phyloP scores from a whole-genome alignment of 179 eudicot species.

The Amaranthus tricolor region DNA sequence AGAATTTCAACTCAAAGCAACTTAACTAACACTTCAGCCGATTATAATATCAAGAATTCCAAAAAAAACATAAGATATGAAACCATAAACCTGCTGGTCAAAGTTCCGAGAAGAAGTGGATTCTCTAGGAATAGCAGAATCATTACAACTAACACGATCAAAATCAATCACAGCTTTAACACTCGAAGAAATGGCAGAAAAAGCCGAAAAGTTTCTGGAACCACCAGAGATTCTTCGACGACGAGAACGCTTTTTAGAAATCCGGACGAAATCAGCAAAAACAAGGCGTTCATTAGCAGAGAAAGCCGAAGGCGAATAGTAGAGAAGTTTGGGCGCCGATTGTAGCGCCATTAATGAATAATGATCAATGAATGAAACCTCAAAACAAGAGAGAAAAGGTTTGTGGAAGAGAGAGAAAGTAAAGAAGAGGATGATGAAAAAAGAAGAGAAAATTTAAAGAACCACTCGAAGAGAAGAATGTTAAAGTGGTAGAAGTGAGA shows the following conservation, averaged over 20 bases:
- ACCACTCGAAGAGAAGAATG: neutral
- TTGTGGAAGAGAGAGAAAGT: slow-evolving; percentile 28
- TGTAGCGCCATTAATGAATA: slow-evolving; percentile 60
- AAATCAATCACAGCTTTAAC: slow-evolving; percentile 56
- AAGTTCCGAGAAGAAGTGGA: slow-evolving; percentile 13
- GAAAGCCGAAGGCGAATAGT: slow-evolving; percentile 37
- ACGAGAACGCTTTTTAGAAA: slow-evolving; percentile 40
- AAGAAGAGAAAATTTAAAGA: neutral
- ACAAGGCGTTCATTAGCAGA: slow-evolving; percentile 39
- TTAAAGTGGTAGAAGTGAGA: neutral
- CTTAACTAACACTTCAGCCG: neutral
- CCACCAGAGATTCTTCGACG: slow-evolving; percentile 35
- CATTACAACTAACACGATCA: slow-evolving; percentile 30
- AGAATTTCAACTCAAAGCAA: neutral
- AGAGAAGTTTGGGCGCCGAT: slow-evolving; percentile 44
- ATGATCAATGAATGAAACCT: neutral
- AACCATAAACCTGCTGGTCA: slow-evolving; percentile 31
- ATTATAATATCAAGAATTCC: neutral
- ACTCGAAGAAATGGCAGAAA: slow-evolving; percentile 26
- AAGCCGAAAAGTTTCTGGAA: slow-evolving; percentile 19
- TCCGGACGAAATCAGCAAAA: slow-evolving; percentile 60
- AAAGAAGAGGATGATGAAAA: neutral
- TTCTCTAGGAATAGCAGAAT: slow-evolving; percentile 18
- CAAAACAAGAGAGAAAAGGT: slow-evolving; percentile 20
- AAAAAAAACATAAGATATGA: neutral